These are phyloP conservation scores for Rhodotorula kratochvilovae DNA, from an alignment of 768 basidiomycete genomes.

Conservation along the genomic window DNA sequence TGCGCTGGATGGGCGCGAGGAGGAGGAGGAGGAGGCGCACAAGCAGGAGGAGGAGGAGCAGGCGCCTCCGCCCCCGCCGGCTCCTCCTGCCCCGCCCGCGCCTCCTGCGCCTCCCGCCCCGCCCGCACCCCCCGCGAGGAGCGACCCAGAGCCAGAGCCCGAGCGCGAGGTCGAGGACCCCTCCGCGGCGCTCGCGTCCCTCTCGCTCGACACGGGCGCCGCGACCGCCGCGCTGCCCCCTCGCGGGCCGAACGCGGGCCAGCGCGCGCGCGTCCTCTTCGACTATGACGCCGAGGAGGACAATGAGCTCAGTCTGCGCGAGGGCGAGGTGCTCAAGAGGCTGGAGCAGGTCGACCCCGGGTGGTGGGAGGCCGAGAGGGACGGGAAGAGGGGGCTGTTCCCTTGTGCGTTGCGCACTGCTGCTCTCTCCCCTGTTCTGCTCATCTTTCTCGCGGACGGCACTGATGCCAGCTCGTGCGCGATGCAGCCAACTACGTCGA, in stretches of 20 bases:
- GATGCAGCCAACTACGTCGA: slow-evolving; percentile 78
- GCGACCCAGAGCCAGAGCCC: slow-evolving; percentile 42
- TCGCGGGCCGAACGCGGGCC: slow-evolving; percentile 6
- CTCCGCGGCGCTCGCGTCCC: background rate
- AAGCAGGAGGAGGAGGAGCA: slow-evolving; percentile 53
- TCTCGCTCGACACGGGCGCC: background rate
- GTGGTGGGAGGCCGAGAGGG: slow-evolving; percentile 78
- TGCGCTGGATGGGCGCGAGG: slow-evolving; percentile 10
- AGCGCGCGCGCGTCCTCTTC: slow-evolving; percentile 62
- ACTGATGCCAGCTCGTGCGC: background rate
- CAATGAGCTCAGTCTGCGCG: slow-evolving; percentile 73
- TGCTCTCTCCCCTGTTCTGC: too few species aligned
- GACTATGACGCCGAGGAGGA: slow-evolving; percentile 80
- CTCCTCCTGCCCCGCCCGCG: slow-evolving; percentile 44
- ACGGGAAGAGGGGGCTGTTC: slow-evolving; percentile 76
- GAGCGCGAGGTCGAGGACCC: slow-evolving; percentile 24
- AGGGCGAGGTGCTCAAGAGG: slow-evolving; percentile 75
- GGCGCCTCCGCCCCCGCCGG: slow-evolving; percentile 51
- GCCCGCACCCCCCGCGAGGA: slow-evolving; percentile 42
- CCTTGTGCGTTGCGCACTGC: slow-evolving; percentile 56
- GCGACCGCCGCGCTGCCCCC: slow-evolving; percentile 13
- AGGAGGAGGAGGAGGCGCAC: slow-evolving; percentile 27
- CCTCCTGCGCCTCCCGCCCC: slow-evolving; percentile 50
- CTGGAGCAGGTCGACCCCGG: slow-evolving; percentile 79
- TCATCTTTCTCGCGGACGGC: background rate